These are phyloP conservation scores for Furcasterigmium furcatum DNA, from an alignment of 2,329 filamentous ascomycete genomes.

Conservation along the genomic window DNA sequence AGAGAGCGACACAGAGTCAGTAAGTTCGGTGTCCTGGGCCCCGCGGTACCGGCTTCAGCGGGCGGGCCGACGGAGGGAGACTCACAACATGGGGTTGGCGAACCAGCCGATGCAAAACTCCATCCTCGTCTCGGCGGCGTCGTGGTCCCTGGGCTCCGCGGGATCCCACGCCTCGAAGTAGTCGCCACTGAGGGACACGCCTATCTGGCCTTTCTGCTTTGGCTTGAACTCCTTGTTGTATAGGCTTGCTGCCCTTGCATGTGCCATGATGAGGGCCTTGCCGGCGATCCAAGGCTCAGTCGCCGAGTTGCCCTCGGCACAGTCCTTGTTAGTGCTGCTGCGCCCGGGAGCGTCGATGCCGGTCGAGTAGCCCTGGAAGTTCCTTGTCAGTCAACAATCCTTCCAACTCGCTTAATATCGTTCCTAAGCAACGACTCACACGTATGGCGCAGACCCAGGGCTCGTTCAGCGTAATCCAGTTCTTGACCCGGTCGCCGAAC, in stretches of 20 bases:
- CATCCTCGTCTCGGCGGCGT: slow-evolving; percentile 29
- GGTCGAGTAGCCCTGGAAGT: slow-evolving; percentile 30
- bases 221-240: slow-evolving; percentile 28
- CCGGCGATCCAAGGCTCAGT: slow-evolving; percentile 32
- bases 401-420: not conserved
- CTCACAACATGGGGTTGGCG: slow-evolving; percentile 27
- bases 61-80: not conserved
- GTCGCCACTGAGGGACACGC: slow-evolving; percentile 31
- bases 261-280: slow-evolving; percentile 31
- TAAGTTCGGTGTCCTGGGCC: too few species aligned
- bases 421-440: not conserved
- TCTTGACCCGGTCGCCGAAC: slow-evolving; percentile 29
- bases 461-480: slow-evolving; percentile 37
- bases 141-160: slow-evolving; percentile 16
- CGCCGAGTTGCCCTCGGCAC: slow-evolving; percentile 24
- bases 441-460: slow-evolving; percentile 30
- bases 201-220: slow-evolving; percentile 24
- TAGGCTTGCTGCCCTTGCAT: slow-evolving; percentile 24
- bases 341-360: slow-evolving; percentile 29
- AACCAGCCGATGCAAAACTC: slow-evolving; percentile 36
- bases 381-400: not conserved
- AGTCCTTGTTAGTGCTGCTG: slow-evolving; percentile 14
- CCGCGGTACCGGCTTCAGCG: too few species aligned
- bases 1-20: not conserved
- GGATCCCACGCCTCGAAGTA: slow-evolving; percentile 31